Percentiles rank a stretch among this genome's conserved stretches.
Conservation (phyloP, 129 eudicot species). For the Mikania micrantha region DNA sequence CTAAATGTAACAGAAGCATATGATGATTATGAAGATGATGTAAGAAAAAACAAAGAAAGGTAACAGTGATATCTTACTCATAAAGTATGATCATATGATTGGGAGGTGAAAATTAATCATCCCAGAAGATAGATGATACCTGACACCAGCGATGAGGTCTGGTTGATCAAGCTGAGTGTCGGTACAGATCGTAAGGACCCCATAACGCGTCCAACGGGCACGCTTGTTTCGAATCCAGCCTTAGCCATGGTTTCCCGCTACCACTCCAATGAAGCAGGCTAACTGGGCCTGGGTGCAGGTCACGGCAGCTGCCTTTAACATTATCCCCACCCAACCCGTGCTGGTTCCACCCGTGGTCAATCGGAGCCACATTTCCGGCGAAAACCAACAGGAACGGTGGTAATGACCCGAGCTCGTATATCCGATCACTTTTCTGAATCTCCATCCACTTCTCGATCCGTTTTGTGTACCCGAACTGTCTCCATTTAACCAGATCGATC, state of each 20-base stretch:
- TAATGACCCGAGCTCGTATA: constrained; percentile 89
- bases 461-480: constrained; percentile 66
- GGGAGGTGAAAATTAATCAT: too few relatives aligned
- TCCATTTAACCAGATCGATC: constrained; percentile 75
- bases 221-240: constrained; percentile 61
- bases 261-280: constrained; percentile 94
- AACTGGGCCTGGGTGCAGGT: constrained; percentile 94
- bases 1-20: background rate
- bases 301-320: constrained; percentile 84
- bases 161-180: constrained; percentile 29
- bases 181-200: constrained; percentile 85
- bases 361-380: constrained; percentile 89
- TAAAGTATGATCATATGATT: too few relatives aligned
- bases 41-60: too few relatives aligned
- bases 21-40: background rate
- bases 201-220: constrained; percentile 83
- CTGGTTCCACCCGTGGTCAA: constrained; percentile 94
- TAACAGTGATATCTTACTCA: too few relatives aligned
- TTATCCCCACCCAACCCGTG: constrained; percentile 97
- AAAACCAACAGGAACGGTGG: constrained; percentile 87
- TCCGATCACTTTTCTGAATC: constrained; percentile 71
- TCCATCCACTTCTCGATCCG: constrained; percentile 96
- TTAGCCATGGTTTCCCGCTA: constrained; percentile 85
- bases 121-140: too few relatives aligned
- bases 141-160: constrained; percentile 41